Base-by-base conservation (phyloP, 2,329 filamentous ascomycete genomes). In the Falciphora oryzae region DNA sequence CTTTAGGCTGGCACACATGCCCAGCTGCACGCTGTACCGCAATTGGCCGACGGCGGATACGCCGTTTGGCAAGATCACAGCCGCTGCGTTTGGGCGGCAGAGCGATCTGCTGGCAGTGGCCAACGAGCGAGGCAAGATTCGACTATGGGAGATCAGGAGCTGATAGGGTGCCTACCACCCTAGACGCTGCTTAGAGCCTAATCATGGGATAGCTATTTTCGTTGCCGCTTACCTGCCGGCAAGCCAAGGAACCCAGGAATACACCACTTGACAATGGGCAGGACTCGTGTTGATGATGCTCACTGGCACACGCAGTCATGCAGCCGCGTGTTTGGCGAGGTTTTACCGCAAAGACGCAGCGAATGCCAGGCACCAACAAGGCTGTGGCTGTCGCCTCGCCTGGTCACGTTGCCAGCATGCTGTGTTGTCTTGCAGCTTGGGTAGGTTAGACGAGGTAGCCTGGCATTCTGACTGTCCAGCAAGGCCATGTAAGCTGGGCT, bases 21-120 rank as follows among this genome's bases (percentile, higher is more conserved):
- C 94, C 0, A 93, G 86, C 70, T 97, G 93, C 75, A 97, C 93
- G 1, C 92, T 98, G 27, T 99, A 95, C 82, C 88, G 89, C 72
- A 99, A 99, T 77, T 99, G 95, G 95, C 95, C 95, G 29, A 99
- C 94, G 64, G 86, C 88, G 68, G 89, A 90, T 74, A 99, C 95
- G 65, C 93, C 93, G 0, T 77, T 99, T 67, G 95, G 95, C 0
- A 84, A 92, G 66, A 88, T 98, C 69, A 91, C 91, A 2, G 82
- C 87, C 1, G 85, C 93, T 66, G 88, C 90, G 3, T 90, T 92
- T 73, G 84, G 84, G 27, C 81, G 79, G 7, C 81, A 83, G 67
- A 90, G 87, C 66, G 84, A 90, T 70, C 75, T 93, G 71, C 75
- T 99, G 68, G 92, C 92, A 14, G 90, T 98, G 63, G 94, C 88